Base-by-base conservation (phyloP, 768 basidiomycete species). In the Tylopilus plumbeoviolaceoides region DNA sequence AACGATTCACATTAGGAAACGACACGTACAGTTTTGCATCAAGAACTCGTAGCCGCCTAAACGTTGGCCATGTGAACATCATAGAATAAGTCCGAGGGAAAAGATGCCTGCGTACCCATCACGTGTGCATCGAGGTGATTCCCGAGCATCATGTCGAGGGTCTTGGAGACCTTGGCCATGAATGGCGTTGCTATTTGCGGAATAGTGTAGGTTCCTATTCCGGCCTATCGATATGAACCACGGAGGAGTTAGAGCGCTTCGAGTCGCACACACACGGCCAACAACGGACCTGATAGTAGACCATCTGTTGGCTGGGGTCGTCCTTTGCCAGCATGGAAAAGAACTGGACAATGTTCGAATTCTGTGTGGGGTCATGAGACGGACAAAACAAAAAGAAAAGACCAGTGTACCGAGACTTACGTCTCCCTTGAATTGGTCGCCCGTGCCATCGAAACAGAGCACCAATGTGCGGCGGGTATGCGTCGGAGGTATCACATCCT, bases 41-140 rank as follows among this genome's bases (percentile, higher is more conserved):
- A 89, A 70, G 65, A 89, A 90, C 57, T 84, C 84, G 54, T 89
- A 89, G 0, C 87, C 87, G 40, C 78, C 85, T 86, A 27, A 7
- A 31, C 35, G 15, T 33, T 20, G 20, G 12, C 6, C 4, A 40
- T 23, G 27, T 55, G 15, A 64, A 42, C 21, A n/a, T 8, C 3
- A 18, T 7, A 10, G 38, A 41, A 47, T 23, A 47, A 15, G 15
- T 20, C 14, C 11, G 42, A 44, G 7, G 30, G 14, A 20, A 39
- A 18, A 18, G 9, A 15, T 28, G 28, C 6, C 3, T 58, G 17
- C 74, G 21, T 46, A 84, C 83, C 77, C 82, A 85, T 86, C 15
- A 89, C 84, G 65, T 89, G 87, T 1, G 81, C 80, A 51, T 84
- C 66, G 9, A 89, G 73, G 58, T 87, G 79, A 44, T 70, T 74